Percentiles rank a stretch among this genome's conserved stretches.
Conservation (phyloP, 2,329 filamentous ascomycete species). For the Proliferodiscus dingleyae region DNA sequence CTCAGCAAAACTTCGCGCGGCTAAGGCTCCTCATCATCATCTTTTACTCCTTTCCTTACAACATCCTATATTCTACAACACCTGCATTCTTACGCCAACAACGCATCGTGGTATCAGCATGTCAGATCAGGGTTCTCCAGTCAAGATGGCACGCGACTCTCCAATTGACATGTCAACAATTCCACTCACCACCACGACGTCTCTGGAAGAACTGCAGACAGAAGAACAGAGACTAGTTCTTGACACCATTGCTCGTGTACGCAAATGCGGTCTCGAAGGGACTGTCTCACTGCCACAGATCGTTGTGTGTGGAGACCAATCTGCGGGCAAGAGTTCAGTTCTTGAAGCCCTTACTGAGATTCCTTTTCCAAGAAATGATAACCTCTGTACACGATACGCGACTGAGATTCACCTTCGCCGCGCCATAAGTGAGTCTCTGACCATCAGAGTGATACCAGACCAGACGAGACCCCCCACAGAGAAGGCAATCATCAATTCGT, state of each 20-base stretch:
- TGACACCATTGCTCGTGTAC: conserved; percentile 53
- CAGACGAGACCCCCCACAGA: conserved; percentile 43
- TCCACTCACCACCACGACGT: background rate
- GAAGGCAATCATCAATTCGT: conserved; percentile 39
- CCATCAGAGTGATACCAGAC: conserved; percentile 53
- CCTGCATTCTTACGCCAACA: too few species aligned
- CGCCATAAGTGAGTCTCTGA: conserved; percentile 39
- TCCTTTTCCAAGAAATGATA: conserved; percentile 54
- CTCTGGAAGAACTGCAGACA: conserved; percentile 30
- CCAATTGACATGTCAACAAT: too few species aligned
- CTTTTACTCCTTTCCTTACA: too few species aligned
- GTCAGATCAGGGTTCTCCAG: too few species aligned
- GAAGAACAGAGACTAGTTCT: conserved; percentile 52
- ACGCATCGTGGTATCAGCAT: too few species aligned
- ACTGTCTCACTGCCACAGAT: conserved; percentile 52
- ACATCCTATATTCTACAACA: too few species aligned
- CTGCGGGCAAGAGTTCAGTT: conserved; percentile 59
- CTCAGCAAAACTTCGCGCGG: too few species aligned
- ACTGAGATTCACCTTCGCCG: conserved; percentile 41
- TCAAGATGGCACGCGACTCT: too few species aligned
- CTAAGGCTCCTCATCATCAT: too few species aligned
- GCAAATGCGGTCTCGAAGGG: conserved; percentile 47
- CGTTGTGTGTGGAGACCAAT: conserved; percentile 61
- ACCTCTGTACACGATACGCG: conserved; percentile 54
- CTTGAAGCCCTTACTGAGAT: conserved; percentile 60